A percentile compares a stretch with the other conserved stretches of the same genome.
phyloP scores from a whole-genome alignment of 1,284 basidiomycete genomes.

The Tilletia walkeri region DNA sequence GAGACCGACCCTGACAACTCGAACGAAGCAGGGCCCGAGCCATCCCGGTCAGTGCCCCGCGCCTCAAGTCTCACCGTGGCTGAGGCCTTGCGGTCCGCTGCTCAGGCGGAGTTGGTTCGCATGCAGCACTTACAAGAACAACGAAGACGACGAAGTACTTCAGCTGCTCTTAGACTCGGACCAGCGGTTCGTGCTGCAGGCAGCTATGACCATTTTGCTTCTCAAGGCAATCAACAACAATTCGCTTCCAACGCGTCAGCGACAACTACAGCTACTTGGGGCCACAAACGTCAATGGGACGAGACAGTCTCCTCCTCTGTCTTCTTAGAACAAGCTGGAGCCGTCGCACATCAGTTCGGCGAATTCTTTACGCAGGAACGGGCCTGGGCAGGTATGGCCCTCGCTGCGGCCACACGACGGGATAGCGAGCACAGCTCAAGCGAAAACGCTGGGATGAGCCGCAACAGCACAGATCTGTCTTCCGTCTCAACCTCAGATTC shows the following conservation, averaged over 20 bases:
- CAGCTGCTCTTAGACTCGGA: background rate
- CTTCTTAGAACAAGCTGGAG: constrained; percentile 6
- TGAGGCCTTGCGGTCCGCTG: background rate
- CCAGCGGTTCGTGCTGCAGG: background rate
- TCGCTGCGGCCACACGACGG: background rate
- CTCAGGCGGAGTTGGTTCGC: background rate
- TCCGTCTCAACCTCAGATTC: background rate
- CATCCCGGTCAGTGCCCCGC: background rate
- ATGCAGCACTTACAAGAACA: constrained; percentile 10
- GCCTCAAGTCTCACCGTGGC: background rate
- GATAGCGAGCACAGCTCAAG: constrained; percentile 5
- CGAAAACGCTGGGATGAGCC: background rate
- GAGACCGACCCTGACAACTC: too few species aligned
- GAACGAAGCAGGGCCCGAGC: too few species aligned
- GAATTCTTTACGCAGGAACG: constrained; percentile 12
- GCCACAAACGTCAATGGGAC: constrained; percentile 13
- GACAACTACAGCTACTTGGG: background rate
- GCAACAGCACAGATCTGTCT: background rate
- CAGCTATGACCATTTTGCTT: too few species aligned
- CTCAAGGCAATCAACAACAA: too few species aligned
- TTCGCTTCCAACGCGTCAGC: background rate
- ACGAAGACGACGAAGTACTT: background rate
- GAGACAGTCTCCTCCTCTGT: background rate
- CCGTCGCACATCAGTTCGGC: constrained; percentile 11
- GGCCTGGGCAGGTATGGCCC: constrained; percentile 11